Percentiles rank a stretch among this genome's conserved stretches.
These are phyloP conservation scores for Trifolium dubium DNA, from an alignment of 306 rosid genomes.

Conservation along the genomic window DNA sequence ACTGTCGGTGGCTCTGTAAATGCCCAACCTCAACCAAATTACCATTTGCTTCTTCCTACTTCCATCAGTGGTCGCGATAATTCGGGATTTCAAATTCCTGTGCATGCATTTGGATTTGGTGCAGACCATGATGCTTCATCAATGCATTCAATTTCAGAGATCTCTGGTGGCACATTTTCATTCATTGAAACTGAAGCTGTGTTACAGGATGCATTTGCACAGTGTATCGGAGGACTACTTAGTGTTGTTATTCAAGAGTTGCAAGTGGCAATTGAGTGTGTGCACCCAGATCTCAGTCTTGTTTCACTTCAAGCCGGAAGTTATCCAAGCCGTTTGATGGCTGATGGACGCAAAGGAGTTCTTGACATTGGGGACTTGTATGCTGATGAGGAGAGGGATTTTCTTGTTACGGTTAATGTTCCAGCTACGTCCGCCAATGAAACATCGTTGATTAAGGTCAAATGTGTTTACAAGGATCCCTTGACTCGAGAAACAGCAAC, in stretches of 20 bases:
- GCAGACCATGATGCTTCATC: constrained; percentile 91
- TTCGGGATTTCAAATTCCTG: constrained; percentile 87
- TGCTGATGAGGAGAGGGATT: constrained; percentile 98
- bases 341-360: constrained; percentile 61
- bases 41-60: constrained; percentile 79
- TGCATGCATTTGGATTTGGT: constrained; percentile 95
- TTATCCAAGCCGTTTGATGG: constrained; percentile 70
- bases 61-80: constrained; percentile 64
- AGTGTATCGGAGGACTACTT: constrained; percentile 95
- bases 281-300: constrained; percentile 53
- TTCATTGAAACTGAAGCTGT: constrained; percentile 93
- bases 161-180: constrained; percentile 95
- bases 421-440: constrained; percentile 61
- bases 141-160: constrained; percentile 96
- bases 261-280: constrained; percentile 79
- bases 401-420: constrained; percentile 76
- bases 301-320: constrained; percentile 85
- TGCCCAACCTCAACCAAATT: constrained; percentile 72
- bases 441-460: constrained; percentile 79
- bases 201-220: constrained; percentile 97
- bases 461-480: constrained; percentile 80
- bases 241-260: constrained; percentile 93
- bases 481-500: constrained; percentile 64
- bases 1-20: constrained; percentile 67
- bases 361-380: constrained; percentile 89